These are phyloP conservation scores for Yarrowia sp. DNA, from an alignment of 805 yeast species.

Conservation along the genomic window DNA sequence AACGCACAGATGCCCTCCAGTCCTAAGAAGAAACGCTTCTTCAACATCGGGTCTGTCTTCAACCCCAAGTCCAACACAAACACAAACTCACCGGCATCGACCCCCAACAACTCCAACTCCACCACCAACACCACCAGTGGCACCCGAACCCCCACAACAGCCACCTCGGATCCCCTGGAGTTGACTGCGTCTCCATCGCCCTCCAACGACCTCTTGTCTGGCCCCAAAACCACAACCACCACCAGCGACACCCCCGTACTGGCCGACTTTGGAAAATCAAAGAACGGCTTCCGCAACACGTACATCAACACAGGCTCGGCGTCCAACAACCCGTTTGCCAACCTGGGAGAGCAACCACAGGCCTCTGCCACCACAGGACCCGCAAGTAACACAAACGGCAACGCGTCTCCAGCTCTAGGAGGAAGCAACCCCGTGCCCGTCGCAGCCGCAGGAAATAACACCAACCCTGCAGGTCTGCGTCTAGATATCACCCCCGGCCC, in stretches of 20 bases:
- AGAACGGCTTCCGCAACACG: not conserved
- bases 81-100: slow-evolving; percentile 2
- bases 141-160: slow-evolving; percentile 6
- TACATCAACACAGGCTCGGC: not conserved
- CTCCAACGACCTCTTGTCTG: slow-evolving; percentile 3
- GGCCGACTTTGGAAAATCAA: not conserved
- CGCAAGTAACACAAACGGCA: not conserved
- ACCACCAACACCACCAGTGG: not conserved
- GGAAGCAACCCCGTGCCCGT: not conserved
- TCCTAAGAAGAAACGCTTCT: slow-evolving; percentile 26
- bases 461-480: slow-evolving; percentile 2
- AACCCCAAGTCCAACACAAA: slow-evolving; percentile 21
- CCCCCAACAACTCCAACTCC: not conserved
- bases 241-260: slow-evolving; percentile 21
- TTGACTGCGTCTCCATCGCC: slow-evolving; percentile 12
- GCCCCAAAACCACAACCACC: slow-evolving; percentile 20
- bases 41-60: slow-evolving; percentile 24
- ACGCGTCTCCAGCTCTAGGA: not conserved
- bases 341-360: not conserved
- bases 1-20: slow-evolving; percentile 23
- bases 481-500: slow-evolving; percentile 8
- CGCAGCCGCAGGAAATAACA: not conserved
- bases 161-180: slow-evolving; percentile 6
- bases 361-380: not conserved
- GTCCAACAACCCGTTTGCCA: slow-evolving; percentile 15